phyloP scores from a whole-genome alignment of 202 grass and related monocot species.

The Panicum hallii region DNA sequence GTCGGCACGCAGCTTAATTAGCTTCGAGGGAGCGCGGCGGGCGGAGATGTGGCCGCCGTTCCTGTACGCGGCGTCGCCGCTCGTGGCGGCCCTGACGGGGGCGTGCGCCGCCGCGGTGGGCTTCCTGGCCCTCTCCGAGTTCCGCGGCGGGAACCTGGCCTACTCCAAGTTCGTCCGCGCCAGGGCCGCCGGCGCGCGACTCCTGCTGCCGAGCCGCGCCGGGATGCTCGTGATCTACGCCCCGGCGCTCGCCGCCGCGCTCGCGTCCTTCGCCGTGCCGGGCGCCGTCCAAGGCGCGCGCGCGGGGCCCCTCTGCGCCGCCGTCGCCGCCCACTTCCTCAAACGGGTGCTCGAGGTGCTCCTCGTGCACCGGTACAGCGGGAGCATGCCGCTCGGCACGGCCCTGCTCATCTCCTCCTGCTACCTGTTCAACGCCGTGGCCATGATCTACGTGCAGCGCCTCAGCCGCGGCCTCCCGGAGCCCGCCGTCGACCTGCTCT shows the following conservation, averaged over 20 bases:
- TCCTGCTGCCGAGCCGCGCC: conserved; percentile 37
- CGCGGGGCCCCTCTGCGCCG: conserved; percentile 38
- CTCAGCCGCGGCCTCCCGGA: conserved; percentile 47
- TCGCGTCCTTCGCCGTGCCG: conserved; percentile 54
- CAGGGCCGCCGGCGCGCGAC: not conserved
- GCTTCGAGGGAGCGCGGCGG: too few relatives aligned
- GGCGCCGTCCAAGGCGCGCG: conserved; percentile 39
- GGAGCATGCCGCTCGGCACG: conserved; percentile 43
- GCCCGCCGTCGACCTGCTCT: conserved; percentile 51
- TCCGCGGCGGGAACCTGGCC: conserved; percentile 49
- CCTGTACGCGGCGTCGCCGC: conserved; percentile 59
- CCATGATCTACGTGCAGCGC: conserved; percentile 64
- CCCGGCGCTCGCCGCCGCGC: conserved; percentile 53
- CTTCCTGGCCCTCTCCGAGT: conserved; percentile 41
- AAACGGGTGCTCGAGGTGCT: conserved; percentile 67
- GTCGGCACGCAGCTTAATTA: too few relatives aligned
- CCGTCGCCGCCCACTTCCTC: conserved; percentile 62
- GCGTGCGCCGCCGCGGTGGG: not conserved
- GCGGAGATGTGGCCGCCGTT: conserved; percentile 44
- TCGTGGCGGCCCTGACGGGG: conserved; percentile 33
- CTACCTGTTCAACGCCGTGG: conserved; percentile 49
- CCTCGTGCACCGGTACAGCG: conserved; percentile 58
- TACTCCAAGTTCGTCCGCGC: conserved; percentile 70
- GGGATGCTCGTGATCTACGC: conserved; percentile 69
- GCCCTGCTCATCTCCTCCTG: conserved; percentile 47